Conservation (phyloP, 306 rosid genomes). For the Corylus avellana region DNA sequence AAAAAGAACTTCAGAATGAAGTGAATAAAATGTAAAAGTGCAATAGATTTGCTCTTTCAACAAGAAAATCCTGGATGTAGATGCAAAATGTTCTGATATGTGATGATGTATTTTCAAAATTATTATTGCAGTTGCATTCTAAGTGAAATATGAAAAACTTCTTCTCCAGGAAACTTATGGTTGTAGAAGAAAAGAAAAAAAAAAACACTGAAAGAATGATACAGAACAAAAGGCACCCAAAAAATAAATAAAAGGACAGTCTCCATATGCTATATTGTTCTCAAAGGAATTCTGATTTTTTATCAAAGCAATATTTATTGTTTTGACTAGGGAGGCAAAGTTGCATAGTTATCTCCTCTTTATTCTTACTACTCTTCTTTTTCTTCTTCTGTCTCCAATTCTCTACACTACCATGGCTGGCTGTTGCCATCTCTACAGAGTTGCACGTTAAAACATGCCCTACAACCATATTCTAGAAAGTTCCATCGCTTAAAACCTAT, state of each 20-base stretch:
- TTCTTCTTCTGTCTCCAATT: not conserved
- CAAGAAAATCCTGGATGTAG: not conserved
- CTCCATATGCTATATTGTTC: not conserved
- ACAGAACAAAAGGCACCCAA: not conserved
- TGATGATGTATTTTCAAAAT: not conserved
- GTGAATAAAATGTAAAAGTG: not conserved
- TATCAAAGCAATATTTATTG: not conserved
- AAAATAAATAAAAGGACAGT: not conserved
- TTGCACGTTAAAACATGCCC: not conserved
- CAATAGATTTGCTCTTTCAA: not conserved
- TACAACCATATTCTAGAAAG: not conserved
- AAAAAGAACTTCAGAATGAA: slow-evolving; percentile 1
- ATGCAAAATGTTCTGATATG: not conserved
- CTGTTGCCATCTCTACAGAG: not conserved
- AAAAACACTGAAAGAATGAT: no score
- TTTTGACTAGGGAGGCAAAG: not conserved
- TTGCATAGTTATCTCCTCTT: not conserved
- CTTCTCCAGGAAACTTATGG: not conserved
- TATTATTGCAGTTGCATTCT: not conserved
- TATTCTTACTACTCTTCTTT: not conserved
- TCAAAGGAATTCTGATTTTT: not conserved
- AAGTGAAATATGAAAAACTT: not conserved
- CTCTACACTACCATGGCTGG: not conserved
- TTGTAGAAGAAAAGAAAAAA: no score
- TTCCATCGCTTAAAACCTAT: not conserved